Base-by-base conservation (phyloP, 1,284 basidiomycete genomes). In the Farysia itapuensis region DNA sequence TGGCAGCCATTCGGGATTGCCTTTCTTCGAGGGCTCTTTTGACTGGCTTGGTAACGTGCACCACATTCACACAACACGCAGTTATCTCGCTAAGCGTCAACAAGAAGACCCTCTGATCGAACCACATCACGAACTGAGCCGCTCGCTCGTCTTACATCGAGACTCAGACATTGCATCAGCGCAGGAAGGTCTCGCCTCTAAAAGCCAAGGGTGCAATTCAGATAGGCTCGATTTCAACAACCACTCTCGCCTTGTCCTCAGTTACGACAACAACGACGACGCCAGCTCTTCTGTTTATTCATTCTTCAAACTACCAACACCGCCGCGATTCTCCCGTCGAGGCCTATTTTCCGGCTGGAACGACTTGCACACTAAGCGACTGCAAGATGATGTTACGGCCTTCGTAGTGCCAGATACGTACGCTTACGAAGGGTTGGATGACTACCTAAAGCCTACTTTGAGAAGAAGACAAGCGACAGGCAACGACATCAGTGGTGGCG, bases 401-500 rank as follows among this genome's bases (percentile, higher is more conserved):
- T 25, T 37, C 8, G 52, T 51, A 0, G 32, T 31, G 11, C 25
- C 39, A 13, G 58, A 56, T 19, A 48, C 11, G 21, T 63, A 50
- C 29, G 30, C 48, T 29, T 64, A 64, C 46, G 28, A 51, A 19
- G 48, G 42, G n/a, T 22, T 61, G 2, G 48, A 49, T 22, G 53
- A 57, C 46, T 57, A 58, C 22, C 50, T 64, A 19, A 39, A 49
- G 22, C 53, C 60, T 15, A 47, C 50, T 5, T 58, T 58, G 32
- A 36, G 44, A 20, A 53, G 41, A 19, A 50, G 64, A 22, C 65
- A 70, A 39, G 50, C 46, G 5, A 59, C 57, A 0, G 54, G 57
- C 42, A 84, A 86, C 65, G 86, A 87, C 84, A 73, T 84, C 43
- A 89, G 94, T 5, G 85, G 89, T 75, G 84, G 90, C 77, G 84